These are phyloP conservation scores for Fusarium chuoi DNA, from an alignment of 2,329 filamentous ascomycete genomes.

Conservation along the genomic window DNA sequence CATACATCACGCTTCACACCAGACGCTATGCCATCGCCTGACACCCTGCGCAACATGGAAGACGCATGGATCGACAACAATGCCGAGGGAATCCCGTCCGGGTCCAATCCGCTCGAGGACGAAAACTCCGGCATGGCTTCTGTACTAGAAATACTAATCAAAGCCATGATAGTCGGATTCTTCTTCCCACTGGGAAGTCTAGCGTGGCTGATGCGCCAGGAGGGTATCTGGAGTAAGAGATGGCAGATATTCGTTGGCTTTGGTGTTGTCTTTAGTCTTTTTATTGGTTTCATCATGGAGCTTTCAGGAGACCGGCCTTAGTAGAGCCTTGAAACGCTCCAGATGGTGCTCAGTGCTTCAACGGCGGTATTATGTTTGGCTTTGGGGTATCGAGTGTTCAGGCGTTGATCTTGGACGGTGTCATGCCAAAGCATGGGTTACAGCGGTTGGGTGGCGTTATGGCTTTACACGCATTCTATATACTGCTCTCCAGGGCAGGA, in stretches of 20 bases:
- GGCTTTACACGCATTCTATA: slow-evolving; percentile 4
- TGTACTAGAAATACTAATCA: slow-evolving; percentile 84
- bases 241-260: slow-evolving; percentile 88
- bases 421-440: neutral
- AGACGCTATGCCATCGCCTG: slow-evolving; percentile 85
- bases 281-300: slow-evolving; percentile 74
- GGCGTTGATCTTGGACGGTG: slow-evolving; percentile 37
- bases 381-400: slow-evolving; percentile 57
- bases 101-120: slow-evolving; percentile 53
- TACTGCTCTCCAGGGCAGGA: neutral
- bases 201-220: slow-evolving; percentile 86
- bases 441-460: slow-evolving; percentile 1
- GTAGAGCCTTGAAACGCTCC: neutral
- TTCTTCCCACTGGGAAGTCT: slow-evolving; percentile 92
- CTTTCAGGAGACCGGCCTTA: slow-evolving; percentile 51
- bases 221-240: slow-evolving; percentile 85
- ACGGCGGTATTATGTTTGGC: neutral
- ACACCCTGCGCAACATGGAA: slow-evolving; percentile 80
- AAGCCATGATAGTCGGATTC: slow-evolving; percentile 91
- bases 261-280: slow-evolving; percentile 82
- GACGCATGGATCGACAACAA: slow-evolving; percentile 90
- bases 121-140: slow-evolving; percentile 61
- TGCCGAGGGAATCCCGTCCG: slow-evolving; percentile 53
- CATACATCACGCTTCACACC: slow-evolving; percentile 85
- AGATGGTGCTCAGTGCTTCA: neutral